phyloP scores from a whole-genome alignment of 805 yeast species.

The Lachancea nothofagi region DNA sequence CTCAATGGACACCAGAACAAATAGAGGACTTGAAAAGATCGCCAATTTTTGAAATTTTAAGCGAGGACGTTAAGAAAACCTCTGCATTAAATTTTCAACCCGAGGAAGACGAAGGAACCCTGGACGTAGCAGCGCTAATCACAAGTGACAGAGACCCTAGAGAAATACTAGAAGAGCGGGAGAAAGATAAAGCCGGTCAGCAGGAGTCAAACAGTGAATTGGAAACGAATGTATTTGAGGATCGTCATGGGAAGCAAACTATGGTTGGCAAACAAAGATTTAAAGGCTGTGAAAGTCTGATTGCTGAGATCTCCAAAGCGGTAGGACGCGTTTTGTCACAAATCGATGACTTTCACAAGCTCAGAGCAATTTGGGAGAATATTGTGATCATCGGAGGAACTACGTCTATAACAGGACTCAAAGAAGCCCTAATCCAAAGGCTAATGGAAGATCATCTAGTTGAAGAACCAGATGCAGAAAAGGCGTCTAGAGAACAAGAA shows the following conservation, averaged over 20 bases:
- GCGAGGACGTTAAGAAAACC: constrained; percentile 55
- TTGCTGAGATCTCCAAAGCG: constrained; percentile 48
- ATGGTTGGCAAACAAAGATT: constrained; percentile 86
- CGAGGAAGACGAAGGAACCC: constrained; percentile 60
- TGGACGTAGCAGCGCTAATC: constrained; percentile 87
- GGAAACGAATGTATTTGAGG: constrained; percentile 67
- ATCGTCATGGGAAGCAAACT: constrained; percentile 49
- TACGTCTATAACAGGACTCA: constrained; percentile 65
- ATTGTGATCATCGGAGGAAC: constrained; percentile 77
- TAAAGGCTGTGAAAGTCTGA: constrained; percentile 63
- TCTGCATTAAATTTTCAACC: constrained; percentile 51
- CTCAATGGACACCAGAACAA: constrained; percentile 51
- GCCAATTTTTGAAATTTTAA: constrained; percentile 70
- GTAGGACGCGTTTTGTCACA: constrained; percentile 49
- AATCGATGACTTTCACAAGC: constrained; percentile 61
- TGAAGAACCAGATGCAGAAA: constrained; percentile 29
- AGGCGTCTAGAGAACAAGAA: constrained; percentile 23
- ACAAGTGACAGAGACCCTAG: constrained; percentile 64
- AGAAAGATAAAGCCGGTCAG: constrained; percentile 39
- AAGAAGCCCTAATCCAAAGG: constrained; percentile 57
- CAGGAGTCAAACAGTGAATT: constrained; percentile 54
- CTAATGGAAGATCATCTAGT: constrained; percentile 53
- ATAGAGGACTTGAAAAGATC: constrained; percentile 72
- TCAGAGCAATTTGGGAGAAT: constrained; percentile 83
- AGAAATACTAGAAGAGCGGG: constrained; percentile 63